Evolutionary conservation across 345 rosid genomes (phyloP).

Genomic region (Eucalyptus curtisii): DNA sequence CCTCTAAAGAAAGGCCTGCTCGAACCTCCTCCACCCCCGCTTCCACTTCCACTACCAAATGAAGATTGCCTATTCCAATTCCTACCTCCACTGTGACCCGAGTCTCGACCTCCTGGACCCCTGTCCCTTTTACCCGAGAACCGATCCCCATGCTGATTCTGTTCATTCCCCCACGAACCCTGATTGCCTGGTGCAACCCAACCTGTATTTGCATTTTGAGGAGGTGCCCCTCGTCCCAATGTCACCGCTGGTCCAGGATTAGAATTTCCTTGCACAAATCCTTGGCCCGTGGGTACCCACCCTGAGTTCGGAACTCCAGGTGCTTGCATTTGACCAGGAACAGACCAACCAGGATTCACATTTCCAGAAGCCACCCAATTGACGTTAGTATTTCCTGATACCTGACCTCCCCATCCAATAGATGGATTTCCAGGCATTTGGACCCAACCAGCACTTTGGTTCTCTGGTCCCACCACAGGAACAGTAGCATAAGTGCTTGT

Average conservation of each 20-base stretch:
- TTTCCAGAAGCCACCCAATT: conserved; percentile 9
- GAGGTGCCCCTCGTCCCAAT: conserved; percentile 41
- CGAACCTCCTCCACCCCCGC: not conserved
- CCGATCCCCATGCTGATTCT: conserved; percentile 44
- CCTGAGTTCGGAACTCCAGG: not conserved
- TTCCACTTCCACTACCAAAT: not conserved
- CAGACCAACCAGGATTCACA: not conserved
- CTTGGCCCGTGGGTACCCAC: conserved; percentile 43
- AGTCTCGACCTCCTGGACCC: not conserved
- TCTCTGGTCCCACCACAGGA: conserved; percentile 14
- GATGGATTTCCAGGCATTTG: conserved; percentile 1
- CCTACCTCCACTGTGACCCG: conserved; percentile 43
- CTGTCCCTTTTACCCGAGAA: conserved; percentile 24
- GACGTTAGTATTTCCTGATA: conserved; percentile 31
- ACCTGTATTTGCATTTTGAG: conserved; percentile 31
- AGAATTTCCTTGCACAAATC: conserved; percentile 26
- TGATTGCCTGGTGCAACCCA: conserved; percentile 54
- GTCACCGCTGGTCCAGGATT: conserved; percentile 34
- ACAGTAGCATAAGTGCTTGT: conserved; percentile 18
- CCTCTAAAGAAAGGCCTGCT: not conserved
- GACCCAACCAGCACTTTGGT: conserved; percentile 48
- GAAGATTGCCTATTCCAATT: conserved; percentile 50
- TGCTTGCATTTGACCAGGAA: not conserved
- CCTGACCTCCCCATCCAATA: conserved; percentile 41
- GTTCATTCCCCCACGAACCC: conserved; percentile 40